phyloP scores from a whole-genome alignment of 2,329 filamentous ascomycete species.

The Chalara sp. region DNA sequence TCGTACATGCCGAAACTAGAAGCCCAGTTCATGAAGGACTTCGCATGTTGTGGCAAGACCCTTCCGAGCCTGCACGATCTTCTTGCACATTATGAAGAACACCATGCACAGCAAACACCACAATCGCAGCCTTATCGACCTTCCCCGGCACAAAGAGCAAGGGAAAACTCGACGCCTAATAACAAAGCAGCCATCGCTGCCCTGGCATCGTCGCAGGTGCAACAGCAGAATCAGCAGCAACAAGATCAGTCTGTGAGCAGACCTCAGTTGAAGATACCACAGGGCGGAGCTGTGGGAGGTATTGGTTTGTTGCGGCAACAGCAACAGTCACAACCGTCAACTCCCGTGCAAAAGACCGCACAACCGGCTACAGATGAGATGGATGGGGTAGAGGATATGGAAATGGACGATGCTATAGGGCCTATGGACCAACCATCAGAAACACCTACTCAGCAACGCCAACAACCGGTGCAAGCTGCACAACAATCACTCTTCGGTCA shows the following conservation, averaged over 20 bases:
- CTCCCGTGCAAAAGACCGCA: slow-evolving; percentile 22
- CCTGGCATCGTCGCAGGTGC: slow-evolving; percentile 31
- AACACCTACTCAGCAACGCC: slow-evolving; percentile 28
- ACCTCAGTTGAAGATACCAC: slow-evolving; percentile 21
- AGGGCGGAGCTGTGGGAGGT: slow-evolving; percentile 22
- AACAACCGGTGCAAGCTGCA: slow-evolving; percentile 62
- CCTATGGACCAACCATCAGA: slow-evolving; percentile 57
- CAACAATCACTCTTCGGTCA: slow-evolving; percentile 60
- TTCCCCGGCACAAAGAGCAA: slow-evolving; percentile 33
- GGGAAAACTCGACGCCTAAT: slow-evolving; percentile 35
- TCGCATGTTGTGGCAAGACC: slow-evolving; percentile 86
- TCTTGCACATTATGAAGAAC: slow-evolving; percentile 93
- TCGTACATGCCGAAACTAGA: slow-evolving; percentile 96
- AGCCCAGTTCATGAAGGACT: slow-evolving; percentile 96
- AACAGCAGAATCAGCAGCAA: slow-evolving; percentile 40
- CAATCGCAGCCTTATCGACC: slow-evolving; percentile 35
- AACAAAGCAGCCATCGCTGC: slow-evolving; percentile 36
- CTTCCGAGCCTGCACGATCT: slow-evolving; percentile 90
- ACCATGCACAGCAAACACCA: slow-evolving; percentile 67
- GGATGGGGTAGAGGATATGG: slow-evolving; percentile 89
- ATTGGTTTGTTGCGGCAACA: slow-evolving; percentile 29
- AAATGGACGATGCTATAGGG: slow-evolving; percentile 80
- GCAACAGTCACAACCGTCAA: slow-evolving; percentile 26
- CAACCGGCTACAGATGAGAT: slow-evolving; percentile 50
- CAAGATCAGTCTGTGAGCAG: slow-evolving; percentile 18